Base-by-base conservation (phyloP, 441 rosid genomes). In the Aleurites moluccanus region DNA sequence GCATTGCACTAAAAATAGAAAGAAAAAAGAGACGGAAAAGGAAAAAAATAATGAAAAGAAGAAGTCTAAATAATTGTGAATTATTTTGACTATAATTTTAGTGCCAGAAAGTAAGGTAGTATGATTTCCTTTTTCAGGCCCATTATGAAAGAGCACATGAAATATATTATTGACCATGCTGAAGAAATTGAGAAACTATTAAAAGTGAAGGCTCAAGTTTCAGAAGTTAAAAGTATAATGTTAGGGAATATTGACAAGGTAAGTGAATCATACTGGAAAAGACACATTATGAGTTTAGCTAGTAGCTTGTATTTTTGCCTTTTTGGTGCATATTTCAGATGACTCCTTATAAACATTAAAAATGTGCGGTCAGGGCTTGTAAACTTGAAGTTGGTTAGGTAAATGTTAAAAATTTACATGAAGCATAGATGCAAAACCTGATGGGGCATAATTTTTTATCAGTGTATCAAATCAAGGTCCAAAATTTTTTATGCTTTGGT, bases 141-240 rank as follows among this genome's bases (percentile, higher is more conserved):
- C 52, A 42, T 88, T 11, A 88, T 94, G 97, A 92, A 94, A 79
- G 97, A 92, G 79, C 97, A 92, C 84, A 94, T 91, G 98, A 89
- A 91, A 77, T 91, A 92, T 78, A 89, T 91, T 13, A 84, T 87
- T 45, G 96, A 92, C 25, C 97, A 91, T 50, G 89, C 97, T 16
- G 95, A 92, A 66, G 97, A 94, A 81, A 94, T 92, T 69, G 97
- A 90, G 72, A 90, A 94, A 80, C 83, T 94, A 75, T 76, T 89
- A 68, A 94, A 94, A 84, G 97, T 91, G 45, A 90, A 92, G 84
- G 97, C 97, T 81, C 98, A 90, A 84, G 98, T 94, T 85, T 92
- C 97, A 47, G 91, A 85, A 84, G 98, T 94, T 63, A 90, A 92
- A 86, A 88, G 92, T 79, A 85, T 90, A 63, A 89, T 90, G 96